These are phyloP conservation scores for Themeda triandra DNA, from an alignment of 176 grass and related monocot species.

Conservation along the genomic window DNA sequence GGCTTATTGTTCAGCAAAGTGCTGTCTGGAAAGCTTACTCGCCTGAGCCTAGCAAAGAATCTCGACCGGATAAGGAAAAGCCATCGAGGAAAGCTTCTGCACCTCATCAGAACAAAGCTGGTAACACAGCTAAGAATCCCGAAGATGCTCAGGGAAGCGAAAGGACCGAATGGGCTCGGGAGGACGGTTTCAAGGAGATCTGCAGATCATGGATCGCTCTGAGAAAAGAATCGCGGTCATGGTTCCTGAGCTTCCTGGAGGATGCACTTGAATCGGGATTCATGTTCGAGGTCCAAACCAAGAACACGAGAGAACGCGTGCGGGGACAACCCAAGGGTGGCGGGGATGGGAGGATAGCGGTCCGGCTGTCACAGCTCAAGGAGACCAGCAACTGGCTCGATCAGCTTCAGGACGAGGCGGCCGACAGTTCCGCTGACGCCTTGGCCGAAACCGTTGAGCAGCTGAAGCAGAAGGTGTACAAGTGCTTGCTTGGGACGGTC, in stretches of 20 bases:
- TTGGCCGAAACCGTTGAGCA: conserved; percentile 60
- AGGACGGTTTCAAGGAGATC: conserved; percentile 93
- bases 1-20: conserved; percentile 71
- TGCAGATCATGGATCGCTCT: conserved; percentile 63
- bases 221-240: conserved; percentile 56
- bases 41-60: conserved; percentile 41
- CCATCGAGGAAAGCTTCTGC: conserved; percentile 42
- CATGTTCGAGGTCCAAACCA: conserved; percentile 46
- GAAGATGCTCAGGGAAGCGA: conserved; percentile 53
- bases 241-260: conserved; percentile 93
- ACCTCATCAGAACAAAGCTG: conserved; percentile 39
- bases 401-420: conserved; percentile 48
- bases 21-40: conserved; percentile 53
- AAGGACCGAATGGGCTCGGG: conserved; percentile 75
- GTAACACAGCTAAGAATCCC: conserved; percentile 33
- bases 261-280: conserved; percentile 63
- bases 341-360: conserved; percentile 65
- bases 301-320: conserved; percentile 38
- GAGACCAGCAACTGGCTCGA: conserved; percentile 90
- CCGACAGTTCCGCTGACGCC: conserved; percentile 29
- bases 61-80: conserved; percentile 57
- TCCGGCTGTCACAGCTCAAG: conserved; percentile 83
- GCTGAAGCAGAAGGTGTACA: conserved; percentile 91
- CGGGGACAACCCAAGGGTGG: conserved; percentile 58
- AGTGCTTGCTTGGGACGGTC: conserved; percentile 78